Conservation (phyloP, 805 yeast species). For the Candida rishiriensis region DNA sequence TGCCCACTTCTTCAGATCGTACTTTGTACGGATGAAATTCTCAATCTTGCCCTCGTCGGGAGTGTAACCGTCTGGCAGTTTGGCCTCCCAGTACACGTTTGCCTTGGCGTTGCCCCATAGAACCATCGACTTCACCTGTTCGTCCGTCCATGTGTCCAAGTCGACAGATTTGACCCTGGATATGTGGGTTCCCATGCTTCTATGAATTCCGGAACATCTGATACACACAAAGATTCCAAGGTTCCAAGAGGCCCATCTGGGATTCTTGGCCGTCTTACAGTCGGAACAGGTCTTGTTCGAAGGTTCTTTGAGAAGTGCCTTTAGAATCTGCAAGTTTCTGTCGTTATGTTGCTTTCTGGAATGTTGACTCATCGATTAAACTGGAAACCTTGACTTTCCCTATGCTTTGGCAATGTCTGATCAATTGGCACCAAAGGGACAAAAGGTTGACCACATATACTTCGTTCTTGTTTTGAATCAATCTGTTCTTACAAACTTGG, state of each 20-base stretch:
- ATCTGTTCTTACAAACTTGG: too few relatives aligned
- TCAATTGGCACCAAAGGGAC: too few relatives aligned
- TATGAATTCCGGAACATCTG: slow-evolving; percentile 92
- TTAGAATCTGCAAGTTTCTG: slow-evolving; percentile 65
- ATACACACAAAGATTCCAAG: slow-evolving; percentile 91
- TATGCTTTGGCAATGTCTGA: too few relatives aligned
- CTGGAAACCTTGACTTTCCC: too few relatives aligned
- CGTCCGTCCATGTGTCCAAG: slow-evolving; percentile 94
- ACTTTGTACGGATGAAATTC: slow-evolving; percentile 87
- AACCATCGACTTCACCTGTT: slow-evolving; percentile 76
- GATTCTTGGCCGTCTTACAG: slow-evolving; percentile 84
- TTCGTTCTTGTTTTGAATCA: too few relatives aligned
- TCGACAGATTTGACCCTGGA: slow-evolving; percentile 91
- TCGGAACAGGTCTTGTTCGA: slow-evolving; percentile 83
- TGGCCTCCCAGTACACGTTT: slow-evolving; percentile 80
- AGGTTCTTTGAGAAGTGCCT: slow-evolving; percentile 69
- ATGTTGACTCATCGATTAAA: not conserved
- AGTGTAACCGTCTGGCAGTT: slow-evolving; percentile 60
- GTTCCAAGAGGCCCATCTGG: slow-evolving; percentile 98
- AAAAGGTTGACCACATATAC: too few relatives aligned
- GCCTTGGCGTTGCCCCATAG: slow-evolving; percentile 83
- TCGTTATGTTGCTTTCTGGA: slow-evolving; percentile 29
- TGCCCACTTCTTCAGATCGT: slow-evolving; percentile 87
- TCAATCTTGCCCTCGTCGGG: slow-evolving; percentile 85
- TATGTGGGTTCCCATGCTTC: slow-evolving; percentile 94